Base-by-base conservation (phyloP, 495 filamentous ascomycete genomes). In the Tuber magnatum region DNA sequence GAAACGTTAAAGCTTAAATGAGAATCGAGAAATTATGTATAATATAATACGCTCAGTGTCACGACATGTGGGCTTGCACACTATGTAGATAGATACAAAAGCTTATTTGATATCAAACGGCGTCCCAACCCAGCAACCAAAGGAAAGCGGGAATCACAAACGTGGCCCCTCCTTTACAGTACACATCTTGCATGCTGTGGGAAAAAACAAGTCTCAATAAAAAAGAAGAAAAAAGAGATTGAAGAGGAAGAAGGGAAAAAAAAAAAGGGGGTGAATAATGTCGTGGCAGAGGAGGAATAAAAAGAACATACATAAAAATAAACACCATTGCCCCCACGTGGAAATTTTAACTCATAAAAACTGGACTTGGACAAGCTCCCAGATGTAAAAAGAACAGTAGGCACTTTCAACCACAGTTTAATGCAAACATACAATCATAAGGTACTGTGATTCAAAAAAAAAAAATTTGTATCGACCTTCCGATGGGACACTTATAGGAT, bases 301-400 rank as follows among this genome's bases (percentile, higher is more conserved):
- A 65, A 61, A 72, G 9, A 75, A 71, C 65, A 78, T 46, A 75
- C 40, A 51, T 42, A 75, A 71, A 79, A 79, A 79, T 56, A 41
- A 76, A 79, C 77, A 79, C 77, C 77, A 72, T 79, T 79, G 77
- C 77, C 77, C 77, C 75, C 74, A 7, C n/a, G 72, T 76, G 76
- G 78, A 79, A 79, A 75, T 79, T 78, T 78, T 79, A 79, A 77
- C 72, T 74, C 72, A 35, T 32, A 65, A 65, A 65, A 70, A 79
- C 28, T 35, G 16, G 56, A 65, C 73, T 70, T 72, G 77, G 77
- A 79, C 77, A 75, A 65, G 56, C 56, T 65, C 56, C 56, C 56
- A 65, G 35, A 65, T 65, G 14, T 35, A 65, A 32, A 35, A 65
- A 28, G n/a, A n/a, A 61, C 7, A 18, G 56, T 65, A 65, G 56